Conservation (phyloP, 1,139 yeast species). For the Geotrichum bryndzae region DNA sequence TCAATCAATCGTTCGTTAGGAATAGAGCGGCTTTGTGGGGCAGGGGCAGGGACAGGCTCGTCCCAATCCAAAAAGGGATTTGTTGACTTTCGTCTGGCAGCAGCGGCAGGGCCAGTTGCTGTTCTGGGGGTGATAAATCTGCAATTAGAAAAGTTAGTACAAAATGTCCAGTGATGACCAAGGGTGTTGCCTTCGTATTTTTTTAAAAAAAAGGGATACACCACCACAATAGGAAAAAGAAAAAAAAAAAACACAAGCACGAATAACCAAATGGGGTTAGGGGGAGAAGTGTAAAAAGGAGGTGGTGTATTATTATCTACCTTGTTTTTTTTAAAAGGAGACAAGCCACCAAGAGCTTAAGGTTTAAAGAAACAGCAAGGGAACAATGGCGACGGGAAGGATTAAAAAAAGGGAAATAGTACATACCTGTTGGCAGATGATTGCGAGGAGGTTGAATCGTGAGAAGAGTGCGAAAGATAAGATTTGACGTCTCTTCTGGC, state of each 20-base stretch:
- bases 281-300: neutral
- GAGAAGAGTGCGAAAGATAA: conserved; percentile 1
- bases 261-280: neutral
- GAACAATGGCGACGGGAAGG: no score
- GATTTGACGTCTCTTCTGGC: neutral
- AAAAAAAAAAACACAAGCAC: neutral
- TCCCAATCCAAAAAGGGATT: conserved; percentile 17
- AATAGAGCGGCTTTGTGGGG: conserved; percentile 8
- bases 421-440: conserved; percentile 5
- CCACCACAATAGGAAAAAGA: neutral
- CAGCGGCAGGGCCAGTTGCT: conserved; percentile 10
- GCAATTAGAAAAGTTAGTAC: neutral
- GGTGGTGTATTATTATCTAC: neutral
- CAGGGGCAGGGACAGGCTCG: conserved; percentile 3
- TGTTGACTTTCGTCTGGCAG: conserved; percentile 12
- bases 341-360: neutral
- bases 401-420: neutral
- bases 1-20: conserved; percentile 3
- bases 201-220: neutral
- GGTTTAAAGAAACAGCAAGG: neutral
- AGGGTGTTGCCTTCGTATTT: neutral
- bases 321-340: neutral
- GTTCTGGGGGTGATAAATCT: conserved; percentile 5
- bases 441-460: conserved; percentile 5
- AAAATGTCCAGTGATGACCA: neutral